Evolutionary conservation across 2,329 filamentous ascomycete genomes (phyloP).

Genomic region (Alternaria ethzedia): DNA sequence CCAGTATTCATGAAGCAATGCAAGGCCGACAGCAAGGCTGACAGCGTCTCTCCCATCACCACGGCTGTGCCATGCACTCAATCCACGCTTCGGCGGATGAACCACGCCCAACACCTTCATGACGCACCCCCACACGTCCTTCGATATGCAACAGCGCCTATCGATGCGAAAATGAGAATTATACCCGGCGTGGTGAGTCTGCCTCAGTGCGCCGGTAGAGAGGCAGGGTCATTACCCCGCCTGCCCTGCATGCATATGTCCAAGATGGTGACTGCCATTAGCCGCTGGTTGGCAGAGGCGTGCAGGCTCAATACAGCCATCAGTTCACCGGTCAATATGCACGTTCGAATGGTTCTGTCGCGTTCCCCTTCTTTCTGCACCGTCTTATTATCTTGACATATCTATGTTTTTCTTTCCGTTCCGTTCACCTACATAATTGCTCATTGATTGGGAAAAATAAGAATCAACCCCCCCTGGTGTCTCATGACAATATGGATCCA

Average conservation of each 20-base stretch:
- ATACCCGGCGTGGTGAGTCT: not conserved
- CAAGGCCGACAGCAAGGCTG: not conserved
- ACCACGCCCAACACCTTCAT: not conserved
- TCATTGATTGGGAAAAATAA: no score
- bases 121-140: not conserved
- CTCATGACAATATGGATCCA: no score
- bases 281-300: not conserved
- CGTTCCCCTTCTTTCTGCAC: accelerated
- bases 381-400: no score
- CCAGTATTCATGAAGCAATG: not conserved
- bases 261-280: not conserved
- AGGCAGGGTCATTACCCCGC: not conserved
- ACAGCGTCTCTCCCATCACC: not conserved
- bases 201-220: not conserved
- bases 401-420: no score
- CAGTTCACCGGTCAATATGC: not conserved
- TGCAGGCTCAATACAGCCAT: not conserved
- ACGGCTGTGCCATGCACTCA: not conserved
- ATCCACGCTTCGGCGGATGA: not conserved
- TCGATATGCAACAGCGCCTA: not conserved
- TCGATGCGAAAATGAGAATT: not conserved
- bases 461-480: no score
- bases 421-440: no score
- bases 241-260: not conserved
- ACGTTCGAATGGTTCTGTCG: not conserved